Base-by-base conservation (phyloP, 495 filamentous ascomycete species). In the Penicillium steckii region DNA sequence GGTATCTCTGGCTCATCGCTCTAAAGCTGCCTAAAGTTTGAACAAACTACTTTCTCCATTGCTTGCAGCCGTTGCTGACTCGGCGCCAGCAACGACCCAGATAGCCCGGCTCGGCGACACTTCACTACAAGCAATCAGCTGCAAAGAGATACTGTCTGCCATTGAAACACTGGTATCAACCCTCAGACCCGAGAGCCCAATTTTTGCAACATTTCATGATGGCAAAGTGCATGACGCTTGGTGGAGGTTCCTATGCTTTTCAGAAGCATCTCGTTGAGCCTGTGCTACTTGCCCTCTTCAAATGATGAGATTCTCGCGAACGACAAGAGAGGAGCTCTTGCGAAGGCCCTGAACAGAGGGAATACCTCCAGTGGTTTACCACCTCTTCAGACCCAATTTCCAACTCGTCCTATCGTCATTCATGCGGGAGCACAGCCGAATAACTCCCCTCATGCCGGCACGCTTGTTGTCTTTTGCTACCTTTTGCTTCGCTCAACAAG, bases 401-500 rank as follows among this genome's bases (percentile, higher is more conserved):
- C 64, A n/a, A 50, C 44, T 19, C 60, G 55, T 6, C 50, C 60
- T 10, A 62, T 66, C 32, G 35, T 43, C 17, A 41, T 68, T 44
- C 63, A 68, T 44, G 51, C 61, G 17, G 63, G 61, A 12, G 32
- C 51, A 6, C 60, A 66, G 48, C 63, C 60, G 13, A 66, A 68
- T 44, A 59, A 58, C 48, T 61, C 56, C 13, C 63, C 60, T 10
- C 65, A 68, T 29, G 33, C 53, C 41, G 65, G 60, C 22, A 66
- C 61, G 4, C 49, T 68, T 4, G 44, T 55, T 24, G 59, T 63
- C 22, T 66, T 68, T 41, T 59, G 48, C 37, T 57, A 56, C 60
- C 23, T 68, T 68, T 29, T 49, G 53, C 5, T 37, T 68, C 4
- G 63, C 63, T 30, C 43, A 18, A 18, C 8, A 27, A n/a, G 30